These are phyloP conservation scores for Hippophae gyantsensis DNA, from an alignment of 306 rosid species.

Conservation along the genomic window DNA sequence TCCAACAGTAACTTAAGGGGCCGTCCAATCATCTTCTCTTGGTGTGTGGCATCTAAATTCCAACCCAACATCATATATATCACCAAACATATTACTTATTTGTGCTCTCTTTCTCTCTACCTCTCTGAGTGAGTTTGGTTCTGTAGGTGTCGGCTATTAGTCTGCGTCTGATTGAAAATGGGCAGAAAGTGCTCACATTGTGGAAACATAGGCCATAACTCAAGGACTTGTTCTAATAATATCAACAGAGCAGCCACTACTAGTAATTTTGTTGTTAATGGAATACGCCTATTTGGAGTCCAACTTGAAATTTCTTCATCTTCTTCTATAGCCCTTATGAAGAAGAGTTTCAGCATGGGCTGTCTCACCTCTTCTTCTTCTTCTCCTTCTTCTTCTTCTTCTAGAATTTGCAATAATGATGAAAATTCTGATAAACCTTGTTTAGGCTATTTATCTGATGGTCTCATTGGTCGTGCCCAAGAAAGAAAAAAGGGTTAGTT, in stretches of 20 bases:
- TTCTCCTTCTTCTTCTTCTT: constrained; percentile 43
- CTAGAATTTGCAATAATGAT: constrained; percentile 24
- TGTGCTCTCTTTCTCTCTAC: constrained; percentile 19
- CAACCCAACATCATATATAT: constrained; percentile 49
- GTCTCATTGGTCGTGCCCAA: constrained; percentile 43
- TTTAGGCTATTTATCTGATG: constrained; percentile 65
- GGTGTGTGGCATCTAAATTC: constrained; percentile 46
- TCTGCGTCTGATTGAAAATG: constrained; percentile 39
- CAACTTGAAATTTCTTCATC: constrained; percentile 38
- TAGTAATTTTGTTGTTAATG: constrained; percentile 15
- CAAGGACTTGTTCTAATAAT: constrained; percentile 76
- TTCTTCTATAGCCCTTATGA: constrained; percentile 22
- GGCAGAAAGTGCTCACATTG: constrained; percentile 98
- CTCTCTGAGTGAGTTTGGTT: constrained; percentile 3
- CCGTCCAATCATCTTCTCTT: constrained; percentile 47
- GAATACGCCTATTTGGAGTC: constrained; percentile 76
- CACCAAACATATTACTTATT: constrained; percentile 31
- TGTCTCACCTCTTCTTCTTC: constrained; percentile 37
- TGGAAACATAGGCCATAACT: constrained; percentile 86
- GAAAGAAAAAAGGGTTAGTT: constrained; percentile 65
- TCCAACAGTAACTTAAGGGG: constrained; percentile 34
- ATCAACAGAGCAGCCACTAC: constrained; percentile 15
- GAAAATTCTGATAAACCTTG: constrained; percentile 23
- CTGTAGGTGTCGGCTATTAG: constrained; percentile 8
- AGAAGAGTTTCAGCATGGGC: constrained; percentile 76